Evolutionary conservation across 306 rosid species (phyloP).

Genomic region (Luffa aegyptiaca): DNA sequence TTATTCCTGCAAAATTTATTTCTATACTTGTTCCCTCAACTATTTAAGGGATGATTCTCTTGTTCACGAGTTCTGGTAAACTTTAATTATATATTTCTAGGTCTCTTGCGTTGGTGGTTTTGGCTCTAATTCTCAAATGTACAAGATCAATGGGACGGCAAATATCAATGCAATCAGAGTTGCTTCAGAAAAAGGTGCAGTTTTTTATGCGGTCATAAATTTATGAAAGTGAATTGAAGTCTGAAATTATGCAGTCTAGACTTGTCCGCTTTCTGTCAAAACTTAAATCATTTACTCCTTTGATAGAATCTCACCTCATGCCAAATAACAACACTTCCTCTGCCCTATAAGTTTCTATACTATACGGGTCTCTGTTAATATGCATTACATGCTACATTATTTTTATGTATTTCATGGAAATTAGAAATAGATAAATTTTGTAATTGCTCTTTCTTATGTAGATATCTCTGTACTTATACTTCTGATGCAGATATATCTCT

Average conservation of each 20-base stretch:
- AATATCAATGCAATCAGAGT: conserved; percentile 91
- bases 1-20: not conserved
- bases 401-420: not conserved
- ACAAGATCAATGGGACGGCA: conserved; percentile 93
- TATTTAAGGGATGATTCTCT: not conserved
- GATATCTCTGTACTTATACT: not conserved
- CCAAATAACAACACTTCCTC: not conserved
- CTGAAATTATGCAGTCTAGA: not conserved
- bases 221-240: not conserved
- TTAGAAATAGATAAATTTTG: not conserved
- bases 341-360: not conserved
- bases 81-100: conserved; percentile 21
- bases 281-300: not conserved
- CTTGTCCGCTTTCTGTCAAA: not conserved
- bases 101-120: conserved; percentile 95
- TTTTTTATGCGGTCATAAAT: not conserved
- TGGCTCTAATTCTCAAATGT: conserved; percentile 92
- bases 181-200: conserved; percentile 77
- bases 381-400: not conserved
- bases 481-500: not conserved
- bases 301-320: not conserved
- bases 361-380: not conserved
- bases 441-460: not conserved
- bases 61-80: not conserved
- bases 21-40: not conserved